Conservation (phyloP, 2,329 filamentous ascomycete species). For the Rutstroemia sp. region DNA sequence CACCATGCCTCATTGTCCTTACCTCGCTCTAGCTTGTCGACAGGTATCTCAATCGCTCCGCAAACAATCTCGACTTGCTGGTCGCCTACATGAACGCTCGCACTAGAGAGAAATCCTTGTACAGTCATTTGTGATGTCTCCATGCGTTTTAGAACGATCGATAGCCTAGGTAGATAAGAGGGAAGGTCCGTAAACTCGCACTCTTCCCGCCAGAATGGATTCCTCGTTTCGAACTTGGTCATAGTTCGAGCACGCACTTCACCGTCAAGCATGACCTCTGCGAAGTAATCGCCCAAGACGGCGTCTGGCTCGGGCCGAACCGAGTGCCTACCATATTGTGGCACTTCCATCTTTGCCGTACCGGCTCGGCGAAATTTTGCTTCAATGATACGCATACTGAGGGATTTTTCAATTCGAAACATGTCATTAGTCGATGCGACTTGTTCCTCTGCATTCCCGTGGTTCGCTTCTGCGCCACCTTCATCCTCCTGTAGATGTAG, state of each 20-base stretch:
- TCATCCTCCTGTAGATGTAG: slow-evolving; percentile 12
- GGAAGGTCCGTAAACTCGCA: slow-evolving; percentile 72
- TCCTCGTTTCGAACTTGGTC: slow-evolving; percentile 61
- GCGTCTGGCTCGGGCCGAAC: slow-evolving; percentile 36
- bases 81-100: slow-evolving; percentile 20
- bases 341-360: slow-evolving; percentile 26
- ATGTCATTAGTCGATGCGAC: slow-evolving; percentile 35
- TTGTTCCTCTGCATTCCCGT: not conserved
- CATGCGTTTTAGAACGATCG: slow-evolving; percentile 63
- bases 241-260: slow-evolving; percentile 71
- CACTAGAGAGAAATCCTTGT: slow-evolving; percentile 26
- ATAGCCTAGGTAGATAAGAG: slow-evolving; percentile 58
- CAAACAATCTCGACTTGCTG: slow-evolving; percentile 44
- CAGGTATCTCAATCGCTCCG: slow-evolving; percentile 65
- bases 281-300: slow-evolving; percentile 62
- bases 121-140: slow-evolving; percentile 30
- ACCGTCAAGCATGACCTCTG: slow-evolving; percentile 72
- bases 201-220: slow-evolving; percentile 74
- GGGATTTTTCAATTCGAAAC: slow-evolving; percentile 55
- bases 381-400: slow-evolving; percentile 52
- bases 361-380: slow-evolving; percentile 42
- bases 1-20: slow-evolving; percentile 86
- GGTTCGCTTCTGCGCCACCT: slow-evolving; percentile 11
- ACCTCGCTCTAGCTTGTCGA: slow-evolving; percentile 70
- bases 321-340: slow-evolving; percentile 17